phyloP scores from a whole-genome alignment of 345 rosid species.

The Firmiana major region DNA sequence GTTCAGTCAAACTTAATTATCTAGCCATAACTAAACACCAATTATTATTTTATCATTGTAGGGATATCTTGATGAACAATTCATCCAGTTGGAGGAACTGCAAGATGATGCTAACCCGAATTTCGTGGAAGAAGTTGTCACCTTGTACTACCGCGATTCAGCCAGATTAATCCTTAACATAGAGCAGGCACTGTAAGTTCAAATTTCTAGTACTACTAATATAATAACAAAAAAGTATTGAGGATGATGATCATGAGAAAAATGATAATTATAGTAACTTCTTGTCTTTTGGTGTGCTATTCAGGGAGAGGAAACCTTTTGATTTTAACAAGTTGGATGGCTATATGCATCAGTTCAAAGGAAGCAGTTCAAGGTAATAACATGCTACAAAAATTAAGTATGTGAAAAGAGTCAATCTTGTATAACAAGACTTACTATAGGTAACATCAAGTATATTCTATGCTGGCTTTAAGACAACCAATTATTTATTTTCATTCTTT shows the following conservation, averaged over 20 bases:
- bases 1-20: not conserved
- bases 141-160: conserved; percentile 62
- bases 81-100: conserved; percentile 62
- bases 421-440: conserved; percentile 1
- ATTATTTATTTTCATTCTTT: conserved; percentile 11
- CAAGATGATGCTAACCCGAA: conserved; percentile 73
- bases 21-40: not conserved
- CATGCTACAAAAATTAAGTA: not conserved
- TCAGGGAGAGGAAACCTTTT: conserved; percentile 51
- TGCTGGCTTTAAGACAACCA: conserved; percentile 24
- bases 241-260: not conserved
- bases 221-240: not conserved
- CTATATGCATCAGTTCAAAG: conserved; percentile 90
- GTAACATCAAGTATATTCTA: conserved; percentile 31
- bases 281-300: not conserved
- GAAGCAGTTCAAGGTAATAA: conserved; percentile 79
- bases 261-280: not conserved
- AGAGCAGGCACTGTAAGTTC: conserved; percentile 60
- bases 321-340: conserved; percentile 67
- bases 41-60: not conserved
- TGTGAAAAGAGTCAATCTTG: not conserved
- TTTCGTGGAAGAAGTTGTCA: conserved; percentile 69
- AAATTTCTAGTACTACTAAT: too few relatives aligned
- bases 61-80: conserved; percentile 70
- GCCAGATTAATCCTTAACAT: conserved; percentile 41